Evolutionary conservation across 1,284 basidiomycete genomes (phyloP), one percentile per base, ranked within the genome.

Genomic region (Peniophora sp.): DNA sequence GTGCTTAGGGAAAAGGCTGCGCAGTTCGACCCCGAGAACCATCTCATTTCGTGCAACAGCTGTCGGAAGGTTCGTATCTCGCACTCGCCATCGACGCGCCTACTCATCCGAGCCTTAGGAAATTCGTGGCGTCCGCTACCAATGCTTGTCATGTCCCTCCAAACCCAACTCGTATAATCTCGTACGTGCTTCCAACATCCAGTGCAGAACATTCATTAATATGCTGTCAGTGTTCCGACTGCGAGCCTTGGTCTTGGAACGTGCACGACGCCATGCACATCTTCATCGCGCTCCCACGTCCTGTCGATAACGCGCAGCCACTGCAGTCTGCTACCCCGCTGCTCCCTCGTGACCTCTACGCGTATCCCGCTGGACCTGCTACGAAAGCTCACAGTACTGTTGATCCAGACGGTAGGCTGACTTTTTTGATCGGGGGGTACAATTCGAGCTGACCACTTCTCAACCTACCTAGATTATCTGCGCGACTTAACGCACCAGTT

Each of bases 251-350:
- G 36, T 93, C 90, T 0, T 90, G 92, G 60, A 67, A 75, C 9
- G 59, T 90, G 20, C 92, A 96, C 61, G 83, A 94, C 62, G 80
- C 90, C 0, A 78, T 76, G 65, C 92, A 96, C 58, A 72, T 88
- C 24, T 96, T 95, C 70, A 82, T 94, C 74, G 92, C 90, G 62
- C 72, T 95, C 35, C 82, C 83, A 42, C 76, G 88, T 9, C 88
- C 85, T 1, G 82, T 93, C 14, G 76, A 89, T 49, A 72, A 52
- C 15, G 44, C 48, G 1, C 43, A 75, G 18, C 75, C 79, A 1
- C 71, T 95, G n/a, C 75, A 83, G 56, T 82, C 79, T 0, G 60
- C 70, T 0, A 67, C 63, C 23, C 75, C 83, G 1, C 69, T 92
- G 54, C 63, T 94, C 3, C 90, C 91, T 27, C 34, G 51, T 52